phyloP scores from a whole-genome alignment of 169 alveolate genomes.

The Cryptosporidium sp. region DNA sequence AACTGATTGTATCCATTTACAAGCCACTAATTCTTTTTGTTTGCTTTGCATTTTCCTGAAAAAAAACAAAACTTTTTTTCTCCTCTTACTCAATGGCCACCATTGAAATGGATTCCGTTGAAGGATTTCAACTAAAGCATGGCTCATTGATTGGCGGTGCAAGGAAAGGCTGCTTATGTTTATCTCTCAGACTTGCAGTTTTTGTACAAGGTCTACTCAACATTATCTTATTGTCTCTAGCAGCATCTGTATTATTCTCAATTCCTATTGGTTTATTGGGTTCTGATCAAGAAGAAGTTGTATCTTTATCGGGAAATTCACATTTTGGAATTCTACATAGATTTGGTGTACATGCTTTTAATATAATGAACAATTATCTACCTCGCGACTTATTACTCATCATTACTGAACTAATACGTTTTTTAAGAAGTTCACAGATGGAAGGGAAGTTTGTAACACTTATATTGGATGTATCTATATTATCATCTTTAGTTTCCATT shows the following conservation, averaged over 20 bases:
- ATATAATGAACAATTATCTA: not conserved
- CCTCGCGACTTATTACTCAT: not conserved
- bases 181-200: slow-evolving; percentile 57
- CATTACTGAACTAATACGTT: not conserved
- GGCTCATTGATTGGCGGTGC: slow-evolving; percentile 75
- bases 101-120: slow-evolving; percentile 57
- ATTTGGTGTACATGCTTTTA: not conserved
- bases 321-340: not conserved
- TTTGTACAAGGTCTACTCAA: slow-evolving; percentile 24
- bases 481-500: slow-evolving; percentile 19
- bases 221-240: not conserved
- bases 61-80: not conserved
- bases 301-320: not conserved
- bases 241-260: not conserved
- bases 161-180: slow-evolving; percentile 65
- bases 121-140: slow-evolving; percentile 61
- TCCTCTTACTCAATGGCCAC: slow-evolving; percentile 26
- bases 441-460: slow-evolving; percentile 3
- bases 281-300: not conserved
- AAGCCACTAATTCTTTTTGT: not conserved
- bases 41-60: not conserved
- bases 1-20: slow-evolving; percentile 1
- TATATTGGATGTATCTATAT: not conserved
- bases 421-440: slow-evolving; percentile 12
- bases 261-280: slow-evolving; percentile 13